Percentiles rank a stretch among this genome's conserved stretches.
phyloP scores from a whole-genome alignment of 2,329 filamentous ascomycete genomes.

The Orbilia brochopaga region DNA sequence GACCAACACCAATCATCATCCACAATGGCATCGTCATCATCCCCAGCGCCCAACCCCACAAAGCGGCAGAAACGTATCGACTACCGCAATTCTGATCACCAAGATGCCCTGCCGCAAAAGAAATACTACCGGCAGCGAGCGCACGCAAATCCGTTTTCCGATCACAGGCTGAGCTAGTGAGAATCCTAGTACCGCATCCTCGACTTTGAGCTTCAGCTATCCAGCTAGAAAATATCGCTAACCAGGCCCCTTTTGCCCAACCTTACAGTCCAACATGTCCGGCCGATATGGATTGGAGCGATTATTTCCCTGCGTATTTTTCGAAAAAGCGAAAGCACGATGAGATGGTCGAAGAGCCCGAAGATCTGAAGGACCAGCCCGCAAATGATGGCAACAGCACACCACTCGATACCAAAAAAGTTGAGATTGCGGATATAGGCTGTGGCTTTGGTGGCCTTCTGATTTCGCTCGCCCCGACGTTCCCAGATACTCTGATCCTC shows the following conservation, averaged over 20 bases:
- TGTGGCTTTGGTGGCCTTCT: constrained; percentile 94
- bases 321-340: constrained; percentile 57
- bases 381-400: constrained; percentile 22
- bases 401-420: constrained; percentile 64
- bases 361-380: constrained; percentile 38
- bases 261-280: constrained; percentile 74
- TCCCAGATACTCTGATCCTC: constrained; percentile 82
- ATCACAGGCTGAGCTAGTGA: constrained; percentile 88
- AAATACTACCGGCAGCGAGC: constrained; percentile 95
- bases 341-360: constrained; percentile 54
- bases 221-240: too few species aligned
- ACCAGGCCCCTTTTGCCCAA: background rate
- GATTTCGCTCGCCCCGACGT: constrained; percentile 78
- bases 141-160: constrained; percentile 97
- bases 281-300: constrained; percentile 86
- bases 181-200: constrained; percentile 56
- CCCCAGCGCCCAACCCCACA: constrained; percentile 28
- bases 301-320: constrained; percentile 78
- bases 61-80: constrained; percentile 48
- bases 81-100: constrained; percentile 41
- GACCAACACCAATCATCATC: constrained; percentile 6
- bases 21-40: constrained; percentile 33
- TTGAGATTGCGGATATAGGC: constrained; percentile 94
- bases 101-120: constrained; percentile 75
- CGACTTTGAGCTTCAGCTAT: background rate